A percentile compares a stretch with the other conserved stretches of the same genome.
These are phyloP conservation scores for Suillus spraguei DNA, from an alignment of 768 basidiomycete genomes.

Conservation along the genomic window DNA sequence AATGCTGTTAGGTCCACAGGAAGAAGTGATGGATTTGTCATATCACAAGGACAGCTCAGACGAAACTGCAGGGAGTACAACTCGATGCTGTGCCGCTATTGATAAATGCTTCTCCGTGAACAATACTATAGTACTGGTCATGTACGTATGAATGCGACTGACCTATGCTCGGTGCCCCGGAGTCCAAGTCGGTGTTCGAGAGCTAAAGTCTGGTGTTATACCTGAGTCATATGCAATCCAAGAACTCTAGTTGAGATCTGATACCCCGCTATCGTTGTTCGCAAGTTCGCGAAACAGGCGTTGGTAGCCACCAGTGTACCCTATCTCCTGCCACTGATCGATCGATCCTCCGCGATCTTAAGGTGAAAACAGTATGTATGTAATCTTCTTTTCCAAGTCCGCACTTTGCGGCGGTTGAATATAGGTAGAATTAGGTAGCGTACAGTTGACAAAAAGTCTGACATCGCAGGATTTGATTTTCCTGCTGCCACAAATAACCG, in stretches of 20 bases:
- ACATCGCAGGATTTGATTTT: too few relatives aligned
- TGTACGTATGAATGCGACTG: too few relatives aligned
- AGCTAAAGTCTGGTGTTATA: too few relatives aligned
- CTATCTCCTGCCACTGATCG: not conserved
- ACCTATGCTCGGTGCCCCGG: not conserved
- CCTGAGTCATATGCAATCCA: too few relatives aligned
- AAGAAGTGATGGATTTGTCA: not conserved
- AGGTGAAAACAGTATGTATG: too few relatives aligned
- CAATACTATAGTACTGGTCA: not conserved
- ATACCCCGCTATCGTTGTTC: not conserved
- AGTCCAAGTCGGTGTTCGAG: not conserved
- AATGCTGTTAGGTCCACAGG: not conserved
- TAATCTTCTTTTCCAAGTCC: too few relatives aligned
- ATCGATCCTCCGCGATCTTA: not conserved
- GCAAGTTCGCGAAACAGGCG: not conserved
- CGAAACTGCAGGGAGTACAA: not conserved
- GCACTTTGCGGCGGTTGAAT: too few relatives aligned
- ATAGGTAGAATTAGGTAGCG: too few relatives aligned
- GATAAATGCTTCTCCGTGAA: not conserved
- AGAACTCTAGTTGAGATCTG: too few relatives aligned
- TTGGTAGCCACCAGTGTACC: not conserved
- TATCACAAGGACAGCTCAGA: not conserved
- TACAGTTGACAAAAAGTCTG: too few relatives aligned
- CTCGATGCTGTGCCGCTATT: not conserved
- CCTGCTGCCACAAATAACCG: too few relatives aligned